Conservation (phyloP, 371 early-diverging fungal genomes). For the Choanephora cucurbitarum region DNA sequence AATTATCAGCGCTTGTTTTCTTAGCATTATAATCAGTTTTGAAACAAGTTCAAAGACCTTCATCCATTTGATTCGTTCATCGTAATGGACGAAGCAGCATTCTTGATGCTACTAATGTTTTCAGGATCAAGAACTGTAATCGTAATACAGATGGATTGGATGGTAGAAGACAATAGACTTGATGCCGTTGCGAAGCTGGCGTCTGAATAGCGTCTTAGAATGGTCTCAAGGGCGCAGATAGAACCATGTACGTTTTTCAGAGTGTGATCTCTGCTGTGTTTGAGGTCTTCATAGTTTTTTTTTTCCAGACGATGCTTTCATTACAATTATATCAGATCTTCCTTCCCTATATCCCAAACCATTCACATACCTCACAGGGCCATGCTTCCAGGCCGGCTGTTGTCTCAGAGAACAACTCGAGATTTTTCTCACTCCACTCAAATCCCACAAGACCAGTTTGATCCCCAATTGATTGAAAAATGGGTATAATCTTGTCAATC, state of each 20-base stretch:
- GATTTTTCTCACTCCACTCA: constrained; percentile 27
- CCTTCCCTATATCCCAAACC: constrained; percentile 10
- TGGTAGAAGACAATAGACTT: too few relatives aligned
- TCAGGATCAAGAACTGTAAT: too few relatives aligned
- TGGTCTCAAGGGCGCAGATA: constrained; percentile 16
- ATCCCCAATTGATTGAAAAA: constrained; percentile 12
- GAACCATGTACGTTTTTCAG: constrained; percentile 16
- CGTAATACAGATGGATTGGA: too few relatives aligned
- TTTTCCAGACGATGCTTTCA: constrained; percentile 16
- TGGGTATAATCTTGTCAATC: constrained; percentile 17
- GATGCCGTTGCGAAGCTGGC: constrained; percentile 11
- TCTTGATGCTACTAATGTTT: too few relatives aligned
- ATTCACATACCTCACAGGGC: constrained; percentile 14
- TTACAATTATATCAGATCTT: constrained; percentile 10
- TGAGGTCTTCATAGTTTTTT: constrained; percentile 11
- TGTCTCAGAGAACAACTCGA: constrained; percentile 9
- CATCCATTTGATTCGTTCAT: too few relatives aligned
- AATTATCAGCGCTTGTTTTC: too few relatives aligned
- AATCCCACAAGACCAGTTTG: constrained; percentile 26
- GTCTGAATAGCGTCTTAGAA: constrained; percentile 14
- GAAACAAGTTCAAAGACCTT: too few relatives aligned
- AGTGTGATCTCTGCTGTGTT: constrained; percentile 17
- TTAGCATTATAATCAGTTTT: too few relatives aligned
- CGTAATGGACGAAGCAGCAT: too few relatives aligned
- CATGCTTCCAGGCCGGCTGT: constrained; percentile 13